phyloP scores from a whole-genome alignment of 768 basidiomycete species.

The Cyclocybe aegerita region DNA sequence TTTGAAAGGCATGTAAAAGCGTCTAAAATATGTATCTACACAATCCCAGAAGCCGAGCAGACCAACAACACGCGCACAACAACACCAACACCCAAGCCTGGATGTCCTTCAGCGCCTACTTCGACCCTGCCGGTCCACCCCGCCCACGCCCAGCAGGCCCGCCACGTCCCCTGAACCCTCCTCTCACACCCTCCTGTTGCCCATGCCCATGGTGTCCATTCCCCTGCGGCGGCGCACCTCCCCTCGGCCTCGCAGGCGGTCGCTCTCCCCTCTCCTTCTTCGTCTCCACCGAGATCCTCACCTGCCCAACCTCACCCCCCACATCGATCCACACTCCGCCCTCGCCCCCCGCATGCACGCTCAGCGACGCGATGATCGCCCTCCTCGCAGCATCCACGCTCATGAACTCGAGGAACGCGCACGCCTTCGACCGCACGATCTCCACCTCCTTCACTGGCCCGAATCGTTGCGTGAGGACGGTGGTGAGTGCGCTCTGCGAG shows the following conservation, averaged over 20 bases:
- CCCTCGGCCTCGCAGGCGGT: constrained; percentile 61
- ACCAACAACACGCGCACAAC: too few species aligned
- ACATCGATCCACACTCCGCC: constrained; percentile 82
- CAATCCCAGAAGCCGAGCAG: too few species aligned
- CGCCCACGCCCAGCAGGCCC: constrained; percentile 22
- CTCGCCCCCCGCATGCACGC: constrained; percentile 73
- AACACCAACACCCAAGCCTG: too few species aligned
- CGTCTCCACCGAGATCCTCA: constrained; percentile 79
- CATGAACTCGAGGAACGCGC: constrained; percentile 92
- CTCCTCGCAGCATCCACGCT: constrained; percentile 77
- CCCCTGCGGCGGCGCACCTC: constrained; percentile 42
- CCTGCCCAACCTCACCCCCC: constrained; percentile 48
- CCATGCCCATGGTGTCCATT: constrained; percentile 38
- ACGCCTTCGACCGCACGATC: constrained; percentile 84
- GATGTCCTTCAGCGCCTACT: too few species aligned
- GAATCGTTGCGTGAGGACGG: constrained; percentile 59
- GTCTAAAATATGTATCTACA: too few species aligned
- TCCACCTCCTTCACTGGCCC: constrained; percentile 87
- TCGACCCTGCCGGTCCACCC: constrained; percentile 18
- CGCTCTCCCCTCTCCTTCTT: constrained; percentile 91
- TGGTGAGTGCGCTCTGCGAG: constrained; percentile 46
- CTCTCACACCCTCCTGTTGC: too few species aligned
- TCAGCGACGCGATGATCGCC: constrained; percentile 77
- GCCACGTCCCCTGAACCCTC: constrained; percentile 28
- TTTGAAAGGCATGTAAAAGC: too few species aligned